These are phyloP conservation scores for Erucastrum elatum DNA, from an alignment of 345 rosid genomes.

Conservation along the genomic window DNA sequence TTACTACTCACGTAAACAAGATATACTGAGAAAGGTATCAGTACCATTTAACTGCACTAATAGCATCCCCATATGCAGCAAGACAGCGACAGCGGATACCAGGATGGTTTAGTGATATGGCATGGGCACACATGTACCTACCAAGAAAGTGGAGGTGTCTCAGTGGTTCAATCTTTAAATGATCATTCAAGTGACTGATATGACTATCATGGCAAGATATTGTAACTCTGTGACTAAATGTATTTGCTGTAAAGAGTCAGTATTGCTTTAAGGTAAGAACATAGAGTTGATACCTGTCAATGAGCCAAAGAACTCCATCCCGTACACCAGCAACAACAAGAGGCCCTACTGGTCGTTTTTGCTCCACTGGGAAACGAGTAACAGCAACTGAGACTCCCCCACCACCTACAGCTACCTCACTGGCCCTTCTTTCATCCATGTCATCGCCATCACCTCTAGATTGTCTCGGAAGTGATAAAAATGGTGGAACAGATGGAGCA, in stretches of 20 bases:
- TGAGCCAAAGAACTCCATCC: slow-evolving; percentile 99
- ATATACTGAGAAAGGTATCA: slow-evolving; percentile 16
- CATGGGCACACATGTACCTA: slow-evolving; percentile 98
- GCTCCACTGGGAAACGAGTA: slow-evolving; percentile 93
- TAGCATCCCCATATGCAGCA: slow-evolving; percentile 98
- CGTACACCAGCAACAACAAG: slow-evolving; percentile 89
- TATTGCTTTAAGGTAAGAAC: neutral
- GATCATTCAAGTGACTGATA: slow-evolving; percentile 11
- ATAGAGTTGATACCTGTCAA: slow-evolving; percentile 67
- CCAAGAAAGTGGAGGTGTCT: slow-evolving; percentile 13
- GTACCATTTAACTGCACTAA: slow-evolving; percentile 98
- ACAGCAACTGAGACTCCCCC: slow-evolving; percentile 99
- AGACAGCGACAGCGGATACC: slow-evolving; percentile 96
- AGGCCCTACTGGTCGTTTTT: slow-evolving; percentile 97
- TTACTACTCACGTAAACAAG: neutral
- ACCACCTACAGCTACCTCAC: slow-evolving; percentile 98
- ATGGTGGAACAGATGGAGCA: slow-evolving; percentile 94
- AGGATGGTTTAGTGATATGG: slow-evolving; percentile 94
- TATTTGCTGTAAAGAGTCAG: neutral
- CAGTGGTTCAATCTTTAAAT: neutral
- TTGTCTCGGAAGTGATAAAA: slow-evolving; percentile 80
- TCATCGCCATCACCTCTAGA: slow-evolving; percentile 80
- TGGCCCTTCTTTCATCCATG: slow-evolving; percentile 71
- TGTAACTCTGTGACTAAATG: slow-evolving; percentile 9
- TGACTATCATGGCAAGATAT: slow-evolving; percentile 17